These are phyloP conservation scores for Citrullus amarus DNA, from an alignment of 306 rosid genomes.

Conservation along the genomic window DNA sequence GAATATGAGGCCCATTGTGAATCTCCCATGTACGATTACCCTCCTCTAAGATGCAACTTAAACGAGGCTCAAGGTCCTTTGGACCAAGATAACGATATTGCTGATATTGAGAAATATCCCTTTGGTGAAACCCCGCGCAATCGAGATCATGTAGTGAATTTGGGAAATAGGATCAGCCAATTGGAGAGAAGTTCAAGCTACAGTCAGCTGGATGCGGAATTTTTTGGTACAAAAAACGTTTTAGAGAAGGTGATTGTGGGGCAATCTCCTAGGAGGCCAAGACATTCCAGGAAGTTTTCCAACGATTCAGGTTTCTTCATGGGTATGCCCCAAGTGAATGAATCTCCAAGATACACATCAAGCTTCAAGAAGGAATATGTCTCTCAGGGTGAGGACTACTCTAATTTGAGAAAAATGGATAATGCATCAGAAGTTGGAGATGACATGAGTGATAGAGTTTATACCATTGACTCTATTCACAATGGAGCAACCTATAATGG, in stretches of 20 bases:
- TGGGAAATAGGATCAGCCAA: constrained; percentile 68
- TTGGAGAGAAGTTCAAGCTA: constrained; percentile 65
- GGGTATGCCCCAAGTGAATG: constrained; percentile 46
- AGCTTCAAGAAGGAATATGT: constrained; percentile 49
- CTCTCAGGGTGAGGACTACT: constrained; percentile 47
- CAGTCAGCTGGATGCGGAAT: constrained; percentile 51
- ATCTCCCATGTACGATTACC: constrained; percentile 54
- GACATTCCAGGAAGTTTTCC: constrained; percentile 48
- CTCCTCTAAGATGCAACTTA: constrained; percentile 69
- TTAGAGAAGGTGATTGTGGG: constrained; percentile 78
- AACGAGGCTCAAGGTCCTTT: constrained; percentile 29
- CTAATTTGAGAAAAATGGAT: constrained; percentile 45
- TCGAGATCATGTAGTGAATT: constrained; percentile 44
- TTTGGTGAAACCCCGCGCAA: constrained; percentile 74
- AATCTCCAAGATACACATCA: constrained; percentile 37
- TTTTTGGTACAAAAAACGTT: constrained; percentile 40
- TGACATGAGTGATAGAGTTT: constrained; percentile 68
- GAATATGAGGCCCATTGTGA: constrained; percentile 45
- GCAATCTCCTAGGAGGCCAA: constrained; percentile 49
- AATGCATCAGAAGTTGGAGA: constrained; percentile 62
- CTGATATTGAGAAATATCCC: constrained; percentile 76
- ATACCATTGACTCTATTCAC: constrained; percentile 85
- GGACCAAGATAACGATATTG: constrained; percentile 43
- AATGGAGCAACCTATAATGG: constrained; percentile 39
- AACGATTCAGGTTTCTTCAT: constrained; percentile 33